Percentiles rank a stretch among this genome's conserved stretches.
Conservation (phyloP, 2,329 filamentous ascomycete species). For the Arthrinium phaeospermum region DNA sequence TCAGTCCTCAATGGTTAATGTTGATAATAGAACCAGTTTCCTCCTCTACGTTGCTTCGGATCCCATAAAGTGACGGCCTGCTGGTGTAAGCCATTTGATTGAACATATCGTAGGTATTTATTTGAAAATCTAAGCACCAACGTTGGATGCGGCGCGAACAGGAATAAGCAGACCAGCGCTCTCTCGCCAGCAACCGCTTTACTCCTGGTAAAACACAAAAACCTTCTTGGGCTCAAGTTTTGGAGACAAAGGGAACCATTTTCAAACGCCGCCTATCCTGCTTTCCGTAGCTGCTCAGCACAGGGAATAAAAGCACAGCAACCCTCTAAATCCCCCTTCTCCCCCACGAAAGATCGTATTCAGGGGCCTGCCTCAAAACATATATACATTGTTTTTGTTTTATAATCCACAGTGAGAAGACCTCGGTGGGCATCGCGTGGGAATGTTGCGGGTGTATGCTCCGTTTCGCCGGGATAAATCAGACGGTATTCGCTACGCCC, state of each 20-base stretch:
- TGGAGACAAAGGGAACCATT: neutral
- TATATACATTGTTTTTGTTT: neutral
- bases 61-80: no score
- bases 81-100: no score
- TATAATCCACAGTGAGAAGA: neutral
- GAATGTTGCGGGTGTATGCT: neutral
- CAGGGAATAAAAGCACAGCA: neutral
- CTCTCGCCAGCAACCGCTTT: neutral
- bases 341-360: neutral
- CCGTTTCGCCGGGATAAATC: neutral
- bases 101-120: no score
- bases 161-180: neutral
- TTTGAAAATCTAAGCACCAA: neutral
- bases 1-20: accelerated
- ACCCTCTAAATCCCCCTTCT: no score
- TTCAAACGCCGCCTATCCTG: neutral
- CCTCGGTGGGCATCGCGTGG: neutral
- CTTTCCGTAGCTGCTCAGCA: neutral
- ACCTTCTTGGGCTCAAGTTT: neutral
- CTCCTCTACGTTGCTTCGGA: neutral
- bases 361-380: neutral
- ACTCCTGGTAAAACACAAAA: neutral
- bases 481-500: neutral
- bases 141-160: neutral
- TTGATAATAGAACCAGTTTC: neutral